Conservation (phyloP, 495 filamentous ascomycete species). For the Talaromyces thailandensis region DNA sequence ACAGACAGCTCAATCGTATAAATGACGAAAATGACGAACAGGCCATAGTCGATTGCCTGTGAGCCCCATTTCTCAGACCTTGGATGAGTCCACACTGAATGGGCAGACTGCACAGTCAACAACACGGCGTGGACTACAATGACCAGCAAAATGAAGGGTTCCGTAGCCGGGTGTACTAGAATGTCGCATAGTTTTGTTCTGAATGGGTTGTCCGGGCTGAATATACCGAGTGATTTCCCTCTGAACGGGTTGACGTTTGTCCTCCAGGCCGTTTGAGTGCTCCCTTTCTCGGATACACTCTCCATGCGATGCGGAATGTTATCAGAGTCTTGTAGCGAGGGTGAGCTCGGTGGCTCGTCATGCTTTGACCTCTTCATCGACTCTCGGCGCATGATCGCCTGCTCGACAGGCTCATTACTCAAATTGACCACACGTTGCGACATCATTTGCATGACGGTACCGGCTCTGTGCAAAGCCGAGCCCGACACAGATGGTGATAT, state of each 20-base stretch:
- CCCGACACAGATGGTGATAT: constrained; percentile 58
- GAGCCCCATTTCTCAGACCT: constrained; percentile 52
- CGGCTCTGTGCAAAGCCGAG: constrained; percentile 64
- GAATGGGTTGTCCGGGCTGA: constrained; percentile 66
- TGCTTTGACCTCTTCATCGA: constrained; percentile 41
- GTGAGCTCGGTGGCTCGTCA: constrained; percentile 48
- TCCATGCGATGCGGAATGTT: constrained; percentile 38
- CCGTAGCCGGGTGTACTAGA: constrained; percentile 78
- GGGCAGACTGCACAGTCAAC: constrained; percentile 69
- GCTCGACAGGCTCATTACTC: constrained; percentile 81
- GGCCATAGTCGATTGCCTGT: constrained; percentile 63
- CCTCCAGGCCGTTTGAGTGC: constrained; percentile 36
- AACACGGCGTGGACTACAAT: constrained; percentile 86
- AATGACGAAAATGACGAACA: constrained; percentile 77
- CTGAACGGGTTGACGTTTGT: constrained; percentile 69
- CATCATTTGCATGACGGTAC: constrained; percentile 92
- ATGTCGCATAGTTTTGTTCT: constrained; percentile 73
- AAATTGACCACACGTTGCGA: constrained; percentile 96
- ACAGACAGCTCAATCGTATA: constrained; percentile 82
- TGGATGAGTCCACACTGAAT: constrained; percentile 50
- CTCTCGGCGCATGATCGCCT: constrained; percentile 60
- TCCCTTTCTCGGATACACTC: constrained; percentile 15
- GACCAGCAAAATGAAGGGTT: constrained; percentile 77
- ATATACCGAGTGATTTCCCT: constrained; percentile 79
- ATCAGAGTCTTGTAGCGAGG: constrained; percentile 44